Evolutionary conservation across 1,139 yeast species (phyloP).

Genomic region (Geotrichum carabidarum): DNA sequence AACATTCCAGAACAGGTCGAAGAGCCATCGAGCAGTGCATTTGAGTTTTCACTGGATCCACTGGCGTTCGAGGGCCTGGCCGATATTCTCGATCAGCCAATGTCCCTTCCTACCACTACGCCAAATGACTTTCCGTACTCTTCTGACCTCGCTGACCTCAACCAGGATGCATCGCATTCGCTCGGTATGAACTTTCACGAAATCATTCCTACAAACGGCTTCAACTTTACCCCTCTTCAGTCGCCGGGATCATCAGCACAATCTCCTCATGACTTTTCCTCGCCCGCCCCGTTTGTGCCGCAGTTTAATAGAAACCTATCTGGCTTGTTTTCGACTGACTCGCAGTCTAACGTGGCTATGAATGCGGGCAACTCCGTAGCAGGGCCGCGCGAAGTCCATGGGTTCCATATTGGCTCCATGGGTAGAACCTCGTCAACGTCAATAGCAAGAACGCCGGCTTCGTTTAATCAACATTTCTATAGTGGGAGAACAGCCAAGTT

Average conservation of each 20-base stretch:
- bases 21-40: slow-evolving; percentile 22
- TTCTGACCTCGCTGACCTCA: slow-evolving; percentile 3
- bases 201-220: slow-evolving; percentile 10
- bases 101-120: neutral
- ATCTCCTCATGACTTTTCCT: neutral
- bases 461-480: slow-evolving; percentile 4
- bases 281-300: neutral
- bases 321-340: neutral
- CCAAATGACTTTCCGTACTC: slow-evolving; percentile 7
- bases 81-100: slow-evolving; percentile 10
- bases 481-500: slow-evolving; percentile 22
- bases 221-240: slow-evolving; percentile 9
- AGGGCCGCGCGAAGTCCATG: slow-evolving; percentile 23
- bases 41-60: slow-evolving; percentile 33
- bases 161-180: slow-evolving; percentile 6
- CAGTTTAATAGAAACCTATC: neutral
- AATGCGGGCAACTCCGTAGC: slow-evolving; percentile 22
- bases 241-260: slow-evolving; percentile 2
- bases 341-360: slow-evolving; percentile 18
- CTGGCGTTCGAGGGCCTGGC: slow-evolving; percentile 33
- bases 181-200: slow-evolving; percentile 15
- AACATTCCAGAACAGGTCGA: neutral
- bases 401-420: slow-evolving; percentile 16
- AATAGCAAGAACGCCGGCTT: slow-evolving; percentile 5
- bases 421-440: slow-evolving; percentile 12